Evolutionary conservation across 805 yeast species (phyloP).

Genomic region (Myxozyma monticola): DNA sequence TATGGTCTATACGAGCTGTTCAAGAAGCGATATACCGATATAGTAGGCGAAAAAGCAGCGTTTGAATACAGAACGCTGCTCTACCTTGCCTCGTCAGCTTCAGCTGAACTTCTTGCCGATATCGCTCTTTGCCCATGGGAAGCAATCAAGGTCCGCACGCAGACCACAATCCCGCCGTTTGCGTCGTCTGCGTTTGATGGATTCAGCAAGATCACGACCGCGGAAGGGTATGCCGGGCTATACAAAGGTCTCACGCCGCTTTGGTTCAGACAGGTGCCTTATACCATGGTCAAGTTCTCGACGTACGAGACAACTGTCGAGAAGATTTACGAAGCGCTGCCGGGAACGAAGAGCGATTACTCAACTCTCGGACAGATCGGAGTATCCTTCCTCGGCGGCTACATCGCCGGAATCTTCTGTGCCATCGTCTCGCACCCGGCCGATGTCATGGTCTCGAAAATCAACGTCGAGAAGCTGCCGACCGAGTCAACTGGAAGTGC

Average conservation of each 20-base stretch:
- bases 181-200: constrained; percentile 66
- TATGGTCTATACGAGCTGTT: constrained; percentile 92
- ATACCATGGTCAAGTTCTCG: constrained; percentile 95
- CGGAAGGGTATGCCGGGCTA: constrained; percentile 69
- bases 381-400: constrained; percentile 91
- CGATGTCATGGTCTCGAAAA: constrained; percentile 93
- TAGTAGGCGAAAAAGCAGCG: constrained; percentile 62
- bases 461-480: constrained; percentile 67
- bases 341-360: constrained; percentile 60
- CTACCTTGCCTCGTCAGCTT: constrained; percentile 80
- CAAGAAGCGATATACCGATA: constrained; percentile 70
- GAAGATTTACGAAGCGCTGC: constrained; percentile 63
- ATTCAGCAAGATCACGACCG: constrained; percentile 59
- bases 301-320: constrained; percentile 89
- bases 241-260: constrained; percentile 88
- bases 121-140: constrained; percentile 88
- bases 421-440: constrained; percentile 97
- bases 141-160: constrained; percentile 83
- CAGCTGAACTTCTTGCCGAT: constrained; percentile 93
- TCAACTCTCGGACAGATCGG: constrained; percentile 80
- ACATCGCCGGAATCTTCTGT: constrained; percentile 94
- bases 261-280: constrained; percentile 95
- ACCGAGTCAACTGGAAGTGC: constrained; percentile 59
- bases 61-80: constrained; percentile 67
- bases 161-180: constrained; percentile 86